Percentiles rank a stretch among this genome's conserved stretches.
phyloP scores from a whole-genome alignment of 441 rosid species.

The Daphne laureola region DNA sequence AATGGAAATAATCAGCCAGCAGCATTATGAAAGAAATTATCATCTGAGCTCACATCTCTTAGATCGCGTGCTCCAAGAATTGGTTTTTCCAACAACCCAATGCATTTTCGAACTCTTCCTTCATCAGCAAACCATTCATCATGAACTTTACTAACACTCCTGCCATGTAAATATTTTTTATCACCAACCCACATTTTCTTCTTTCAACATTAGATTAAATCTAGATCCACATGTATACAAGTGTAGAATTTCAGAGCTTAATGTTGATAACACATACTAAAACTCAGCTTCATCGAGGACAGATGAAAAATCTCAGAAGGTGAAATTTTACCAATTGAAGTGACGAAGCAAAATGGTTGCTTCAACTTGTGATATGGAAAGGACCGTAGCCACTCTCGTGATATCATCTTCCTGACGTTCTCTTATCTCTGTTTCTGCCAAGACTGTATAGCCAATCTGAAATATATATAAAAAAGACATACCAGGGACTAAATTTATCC shows the following conservation, averaged over 20 bases:
- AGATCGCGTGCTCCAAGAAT: constrained; percentile 23
- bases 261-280: too few species aligned
- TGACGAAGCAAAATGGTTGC: constrained; percentile 42
- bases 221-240: too few species aligned
- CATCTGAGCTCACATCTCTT: constrained; percentile 31
- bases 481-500: not conserved
- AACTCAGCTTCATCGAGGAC: too few species aligned
- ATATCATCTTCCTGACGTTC: constrained; percentile 46
- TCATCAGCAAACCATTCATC: constrained; percentile 68
- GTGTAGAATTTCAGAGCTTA: too few species aligned
- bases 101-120: constrained; percentile 39
- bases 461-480: constrained; percentile 10
- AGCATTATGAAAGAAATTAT: not conserved
- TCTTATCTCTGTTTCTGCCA: constrained; percentile 40
- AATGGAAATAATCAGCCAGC: not conserved
- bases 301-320: too few species aligned
- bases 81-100: constrained; percentile 42
- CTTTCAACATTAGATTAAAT: too few species aligned
- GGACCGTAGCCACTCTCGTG: constrained; percentile 35
- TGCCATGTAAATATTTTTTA: constrained; percentile 12
- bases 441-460: constrained; percentile 36
- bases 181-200: too few species aligned
- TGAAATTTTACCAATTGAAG: constrained; percentile 32
- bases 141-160: constrained; percentile 53
- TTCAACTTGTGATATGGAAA: constrained; percentile 36